These are phyloP conservation scores for Ophiostoma quercus DNA, from an alignment of 2,329 filamentous ascomycete species.

Conservation along the genomic window DNA sequence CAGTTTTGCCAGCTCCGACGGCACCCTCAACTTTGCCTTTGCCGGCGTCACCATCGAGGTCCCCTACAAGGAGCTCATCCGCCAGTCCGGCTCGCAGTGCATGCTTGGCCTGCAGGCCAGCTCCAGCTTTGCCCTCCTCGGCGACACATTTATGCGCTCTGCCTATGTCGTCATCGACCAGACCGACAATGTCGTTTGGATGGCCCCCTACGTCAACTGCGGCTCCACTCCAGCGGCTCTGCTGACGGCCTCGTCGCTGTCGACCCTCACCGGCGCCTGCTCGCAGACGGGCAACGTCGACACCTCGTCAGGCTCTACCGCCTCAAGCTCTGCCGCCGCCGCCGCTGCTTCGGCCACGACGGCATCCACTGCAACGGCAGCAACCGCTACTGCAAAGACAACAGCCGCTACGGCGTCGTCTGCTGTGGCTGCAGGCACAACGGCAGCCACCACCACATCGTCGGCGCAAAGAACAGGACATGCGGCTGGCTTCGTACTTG, in stretches of 20 bases:
- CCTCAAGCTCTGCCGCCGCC: background rate
- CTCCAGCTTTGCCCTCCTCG: slow-evolving; percentile 48
- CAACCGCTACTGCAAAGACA: slow-evolving; percentile 5
- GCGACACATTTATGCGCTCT: slow-evolving; percentile 54
- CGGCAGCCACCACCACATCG: background rate
- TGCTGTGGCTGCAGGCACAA: background rate
- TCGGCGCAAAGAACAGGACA: background rate
- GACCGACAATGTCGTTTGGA: slow-evolving; percentile 44
- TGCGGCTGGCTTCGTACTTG: background rate
- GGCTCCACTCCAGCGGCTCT: slow-evolving; percentile 42
- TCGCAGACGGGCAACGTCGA: background rate
- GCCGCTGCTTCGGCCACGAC: background rate
- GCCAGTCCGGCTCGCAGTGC: slow-evolving; percentile 38
- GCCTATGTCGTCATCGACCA: slow-evolving; percentile 53
- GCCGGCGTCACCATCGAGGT: slow-evolving; percentile 45
- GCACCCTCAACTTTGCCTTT: slow-evolving; percentile 46
- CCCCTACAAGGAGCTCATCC: slow-evolving; percentile 47
- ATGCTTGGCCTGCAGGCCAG: slow-evolving; percentile 48
- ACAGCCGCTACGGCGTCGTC: background rate
- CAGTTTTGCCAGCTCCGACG: slow-evolving; percentile 32
- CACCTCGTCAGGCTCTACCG: background rate
- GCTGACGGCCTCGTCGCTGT: slow-evolving; percentile 20
- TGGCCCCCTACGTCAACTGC: slow-evolving; percentile 50
- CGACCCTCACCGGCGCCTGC: slow-evolving; percentile 25
- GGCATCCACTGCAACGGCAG: background rate